Evolutionary conservation across 2,329 filamentous ascomycete genomes (phyloP), one percentile per base, ranked within the genome.

Genomic region (Aspergillus carbonarius): DNA sequence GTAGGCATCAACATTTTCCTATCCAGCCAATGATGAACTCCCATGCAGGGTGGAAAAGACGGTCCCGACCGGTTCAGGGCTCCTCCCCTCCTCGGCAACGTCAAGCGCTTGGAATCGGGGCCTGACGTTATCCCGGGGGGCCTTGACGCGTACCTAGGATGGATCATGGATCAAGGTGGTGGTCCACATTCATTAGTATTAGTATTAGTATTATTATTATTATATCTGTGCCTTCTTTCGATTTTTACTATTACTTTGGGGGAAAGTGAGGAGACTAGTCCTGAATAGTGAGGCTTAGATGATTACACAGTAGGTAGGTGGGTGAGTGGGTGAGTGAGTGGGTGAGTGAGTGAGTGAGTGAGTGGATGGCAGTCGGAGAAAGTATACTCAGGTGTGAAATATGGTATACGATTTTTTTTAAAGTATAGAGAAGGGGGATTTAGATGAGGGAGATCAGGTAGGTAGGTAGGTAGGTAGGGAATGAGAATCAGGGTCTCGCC

Each of bases 1-100:
- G 44, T 48, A 54, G 51, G 51, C 51, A 54, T 54, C 51, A 54
- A 54, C 51, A 44, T 54, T 53, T 53, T 25, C 4, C 7, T 18
- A 20, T 54, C 27, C 44, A 37, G 17, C 51, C 51, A 54, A 54
- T 54, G 13, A 10, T n/a, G 13, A 32, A 34, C 25, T 15, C 23
- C 27, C 23, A 54, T 48, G 44, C 44, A 48, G 25, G 44, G 44
- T 48, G 44, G 44, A 10, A 23, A 30, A 48, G 4, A n/a, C n/a
- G n/a, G n/a, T n/a, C n/a, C n/a, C n/a, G n/a, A 25, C 30, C 30
- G 30, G 30, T 32, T 32, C 30, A 32, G 30, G 30, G 30, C 39
- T n/a, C n/a, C n/a, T n/a, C 10, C 37, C 10, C 37, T 40, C 39
- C 44, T 48, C 44, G 25, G 44, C 25, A 32, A 48, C 44, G 44